phyloP scores from a whole-genome alignment of 768 basidiomycete species.

The Phaeotremella fagi region DNA sequence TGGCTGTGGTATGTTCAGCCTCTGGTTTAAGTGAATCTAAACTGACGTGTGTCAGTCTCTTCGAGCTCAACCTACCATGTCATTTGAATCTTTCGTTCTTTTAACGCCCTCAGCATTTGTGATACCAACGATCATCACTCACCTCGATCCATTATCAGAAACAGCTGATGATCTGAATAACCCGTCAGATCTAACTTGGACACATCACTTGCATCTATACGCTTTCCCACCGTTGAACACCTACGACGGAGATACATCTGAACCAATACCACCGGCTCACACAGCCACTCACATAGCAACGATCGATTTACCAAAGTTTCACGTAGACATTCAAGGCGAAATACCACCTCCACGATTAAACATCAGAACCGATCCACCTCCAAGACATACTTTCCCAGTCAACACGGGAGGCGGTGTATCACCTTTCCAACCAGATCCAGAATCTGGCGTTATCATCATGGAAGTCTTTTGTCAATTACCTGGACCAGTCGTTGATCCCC shows the following conservation, averaged over 20 bases:
- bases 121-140: slow-evolving; percentile 32
- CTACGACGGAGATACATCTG: neutral
- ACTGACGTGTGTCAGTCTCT: slow-evolving; percentile 19
- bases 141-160: slow-evolving; percentile 21
- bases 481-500: slow-evolving; percentile 11
- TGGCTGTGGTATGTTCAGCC: slow-evolving; percentile 28
- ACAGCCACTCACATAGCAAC: slow-evolving; percentile 31
- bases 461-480: slow-evolving; percentile 39
- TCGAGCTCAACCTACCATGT: slow-evolving; percentile 20
- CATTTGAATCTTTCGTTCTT: slow-evolving; percentile 38
- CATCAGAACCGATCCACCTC: slow-evolving; percentile 46
- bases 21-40: neutral
- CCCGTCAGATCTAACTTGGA: slow-evolving; percentile 24
- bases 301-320: slow-evolving; percentile 34
- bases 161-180: slow-evolving; percentile 27
- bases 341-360: slow-evolving; percentile 38
- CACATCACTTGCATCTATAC: slow-evolving; percentile 36
- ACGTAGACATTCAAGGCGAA: slow-evolving; percentile 15
- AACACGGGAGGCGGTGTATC: slow-evolving; percentile 24
- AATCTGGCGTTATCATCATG: slow-evolving; percentile 35
- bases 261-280: slow-evolving; percentile 34
- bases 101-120: slow-evolving; percentile 34
- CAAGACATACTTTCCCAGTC: slow-evolving; percentile 36
- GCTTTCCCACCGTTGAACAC: slow-evolving; percentile 39
- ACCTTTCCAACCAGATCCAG: slow-evolving; percentile 36